Evolutionary conservation across 2,329 filamentous ascomycete species (phyloP), one percentile per base, ranked within the genome.

Genomic region (Ophiosphaerella narmari): DNA sequence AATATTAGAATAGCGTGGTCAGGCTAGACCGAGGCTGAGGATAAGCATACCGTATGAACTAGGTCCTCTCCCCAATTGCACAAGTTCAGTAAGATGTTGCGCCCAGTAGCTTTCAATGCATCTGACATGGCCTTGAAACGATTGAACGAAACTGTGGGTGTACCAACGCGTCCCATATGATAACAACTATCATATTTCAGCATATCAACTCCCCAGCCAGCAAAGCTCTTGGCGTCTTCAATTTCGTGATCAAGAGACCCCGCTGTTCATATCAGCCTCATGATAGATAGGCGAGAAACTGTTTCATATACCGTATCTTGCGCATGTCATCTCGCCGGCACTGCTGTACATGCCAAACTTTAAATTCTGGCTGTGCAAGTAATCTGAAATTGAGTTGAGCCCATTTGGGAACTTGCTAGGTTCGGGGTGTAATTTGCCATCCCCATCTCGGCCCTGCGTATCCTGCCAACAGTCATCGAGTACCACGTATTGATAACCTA

Each of bases 291-390:
- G 13, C 32, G 7, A 4, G 9, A 7, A 24, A 42, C 7, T 31
- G 11, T 7, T 1, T 5, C 2, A 29, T 46, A 29, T 50, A 31
- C 82, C 79, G 60, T 84, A 86, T 4, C 78, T 78, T 1, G 77
- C 83, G 59, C 83, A 86, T 2, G 81, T 84, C 50, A 62, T 57
- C 12, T 66, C 74, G 36, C 81, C 81, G 0, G 80, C 81, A 63
- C 79, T 80, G 57, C 80, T 80, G 61, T 88, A 88, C 49, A 88
- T 85, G 1, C 85, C 85, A 8, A 86, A 71, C 63, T 87, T 87
- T 38, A 88, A 61, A 2, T 82, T 83, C 54, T 59, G 55, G 37
- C 45, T 37, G 36, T 69, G 65, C 4, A 69, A 52, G 34, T 59
- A 56, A 21, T 80, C 69, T 1, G 82, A 83, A 1, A 81, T 66